Base-by-base conservation (phyloP, 371 early-diverging fungal species). In the Fennellomyces sp. region DNA sequence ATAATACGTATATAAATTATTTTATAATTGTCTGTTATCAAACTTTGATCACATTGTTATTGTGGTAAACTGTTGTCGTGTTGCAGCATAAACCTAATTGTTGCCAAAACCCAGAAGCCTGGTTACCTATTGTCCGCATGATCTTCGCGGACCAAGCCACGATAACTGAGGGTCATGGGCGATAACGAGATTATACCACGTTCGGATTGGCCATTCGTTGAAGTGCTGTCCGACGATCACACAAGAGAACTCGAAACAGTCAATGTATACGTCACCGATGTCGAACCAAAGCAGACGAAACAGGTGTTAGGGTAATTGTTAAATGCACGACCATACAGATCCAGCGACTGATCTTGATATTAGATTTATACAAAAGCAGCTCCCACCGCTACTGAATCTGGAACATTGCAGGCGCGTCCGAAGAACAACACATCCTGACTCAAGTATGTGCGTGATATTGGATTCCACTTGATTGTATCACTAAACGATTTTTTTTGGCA, bases 391-490 rank as follows among this genome's bases (percentile, higher is more conserved):
- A 35, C 62, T 67, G 55, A 64, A 62, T 3, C 61, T 81, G 19
- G 73, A 76, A 19, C 84, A 81, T 38, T 72, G 69, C 48, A 77
- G 80, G 66, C 61, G 78, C 13, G 75, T 81, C n/a, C 68, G 69
- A 67, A 64, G 68, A n/a, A 58, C 58, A 10, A 48, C 50, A 15
- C 35, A 60, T n/a, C 33, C 56, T 1, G 57, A 55, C 42, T 38
- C 56, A 42, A 47, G 56, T 36, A 49, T 48, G 57, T 55, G 15
- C 25, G n/a, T n/a, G n/a, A n/a, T n/a, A n/a, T n/a, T n/a, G n/a
- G n/a, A n/a, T 27, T 36, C 28, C 39, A 13, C 23, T 27, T n/a
- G 17, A 2, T 15, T 49, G 27, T 5, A 13, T 23, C 3, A 26
- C 7, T 3, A 23, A 15, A 39, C n/a, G 25, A 5, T 39, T 39